Evolutionary conservation across 2,329 filamentous ascomycete genomes (phyloP).

Genomic region (Leptographium radiaticola): DNA sequence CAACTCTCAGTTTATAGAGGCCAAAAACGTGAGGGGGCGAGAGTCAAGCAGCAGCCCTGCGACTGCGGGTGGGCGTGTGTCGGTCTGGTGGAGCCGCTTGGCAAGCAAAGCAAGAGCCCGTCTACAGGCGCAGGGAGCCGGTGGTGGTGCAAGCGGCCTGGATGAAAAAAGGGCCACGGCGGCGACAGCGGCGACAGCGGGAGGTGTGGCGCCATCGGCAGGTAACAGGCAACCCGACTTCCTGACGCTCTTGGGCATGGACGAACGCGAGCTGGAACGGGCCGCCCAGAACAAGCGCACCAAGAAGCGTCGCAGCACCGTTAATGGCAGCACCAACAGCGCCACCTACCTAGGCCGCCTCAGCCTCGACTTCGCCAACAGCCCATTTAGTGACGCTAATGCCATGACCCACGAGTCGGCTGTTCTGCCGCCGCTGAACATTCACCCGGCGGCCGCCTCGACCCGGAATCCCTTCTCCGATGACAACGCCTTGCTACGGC

Average conservation of each 20-base stretch:
- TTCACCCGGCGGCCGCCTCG: neutral
- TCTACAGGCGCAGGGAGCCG: constrained; percentile 18
- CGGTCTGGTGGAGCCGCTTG: constrained; percentile 22
- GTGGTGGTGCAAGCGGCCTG: constrained; percentile 6
- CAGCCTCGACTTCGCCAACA: constrained; percentile 9
- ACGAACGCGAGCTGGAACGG: constrained; percentile 25
- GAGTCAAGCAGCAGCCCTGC: constrained; percentile 9
- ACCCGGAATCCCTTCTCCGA: constrained; percentile 36
- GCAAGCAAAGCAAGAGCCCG: constrained; percentile 25
- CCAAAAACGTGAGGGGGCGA: constrained; percentile 10
- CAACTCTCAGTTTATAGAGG: constrained; percentile 36
- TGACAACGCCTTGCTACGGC: constrained; percentile 25
- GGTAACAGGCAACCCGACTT: constrained; percentile 25
- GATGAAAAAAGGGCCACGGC: neutral
- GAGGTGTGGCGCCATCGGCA: neutral
- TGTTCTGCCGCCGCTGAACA: constrained; percentile 22
- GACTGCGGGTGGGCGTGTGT: constrained; percentile 20
- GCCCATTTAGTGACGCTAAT: constrained; percentile 38
- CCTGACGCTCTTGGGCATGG: constrained; percentile 28
- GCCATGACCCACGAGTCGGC: constrained; percentile 24
- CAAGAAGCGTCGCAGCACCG: constrained; percentile 9
- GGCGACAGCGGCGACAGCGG: constrained; percentile 6
- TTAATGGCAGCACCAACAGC: constrained; percentile 4
- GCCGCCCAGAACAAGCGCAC: constrained; percentile 23
- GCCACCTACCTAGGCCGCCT: constrained; percentile 13